A percentile compares a stretch with the other conserved stretches of the same genome.
Evolutionary conservation across 2,329 filamentous ascomycete genomes (phyloP).

Genomic region (Cryphonectria carpinicola): DNA sequence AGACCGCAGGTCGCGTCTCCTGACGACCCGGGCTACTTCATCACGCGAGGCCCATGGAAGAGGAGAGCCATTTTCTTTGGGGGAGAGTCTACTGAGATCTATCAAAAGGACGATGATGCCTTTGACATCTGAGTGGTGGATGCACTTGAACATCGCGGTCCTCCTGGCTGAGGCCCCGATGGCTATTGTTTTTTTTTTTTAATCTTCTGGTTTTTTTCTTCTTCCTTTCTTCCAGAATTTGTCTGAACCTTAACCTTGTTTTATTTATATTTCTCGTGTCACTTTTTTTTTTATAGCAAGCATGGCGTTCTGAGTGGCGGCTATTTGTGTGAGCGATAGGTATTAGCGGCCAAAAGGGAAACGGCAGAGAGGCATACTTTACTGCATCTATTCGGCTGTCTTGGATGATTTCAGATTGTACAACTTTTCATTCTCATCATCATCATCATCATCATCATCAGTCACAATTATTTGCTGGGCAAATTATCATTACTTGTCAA

Average conservation of each 20-base stretch:
- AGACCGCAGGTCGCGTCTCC: conserved; percentile 31
- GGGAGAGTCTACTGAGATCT: conserved; percentile 23
- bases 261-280: background rate
- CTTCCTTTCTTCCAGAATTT: background rate
- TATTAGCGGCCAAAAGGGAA: background rate
- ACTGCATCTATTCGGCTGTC: background rate
- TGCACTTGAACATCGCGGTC: background rate
- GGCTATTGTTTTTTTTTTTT: background rate
- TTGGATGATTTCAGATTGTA: background rate
- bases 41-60: conserved; percentile 43
- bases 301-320: conserved; percentile 23
- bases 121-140: conserved; percentile 31
- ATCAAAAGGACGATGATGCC: conserved; percentile 35
- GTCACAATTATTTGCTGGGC: background rate
- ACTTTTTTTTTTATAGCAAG: conserved; percentile 16
- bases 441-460: background rate
- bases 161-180: background rate
- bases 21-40: conserved; percentile 35
- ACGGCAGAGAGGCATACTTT: background rate
- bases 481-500: background rate
- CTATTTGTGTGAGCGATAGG: conserved; percentile 4
- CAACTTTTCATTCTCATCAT: background rate
- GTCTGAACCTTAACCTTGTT: conserved; percentile 6
- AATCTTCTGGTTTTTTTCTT: background rate
- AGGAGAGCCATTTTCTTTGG: conserved; percentile 41